Evolutionary conservation across 257 asterid genomes (phyloP).

Genomic region (Craterostigma plantagineum): DNA sequence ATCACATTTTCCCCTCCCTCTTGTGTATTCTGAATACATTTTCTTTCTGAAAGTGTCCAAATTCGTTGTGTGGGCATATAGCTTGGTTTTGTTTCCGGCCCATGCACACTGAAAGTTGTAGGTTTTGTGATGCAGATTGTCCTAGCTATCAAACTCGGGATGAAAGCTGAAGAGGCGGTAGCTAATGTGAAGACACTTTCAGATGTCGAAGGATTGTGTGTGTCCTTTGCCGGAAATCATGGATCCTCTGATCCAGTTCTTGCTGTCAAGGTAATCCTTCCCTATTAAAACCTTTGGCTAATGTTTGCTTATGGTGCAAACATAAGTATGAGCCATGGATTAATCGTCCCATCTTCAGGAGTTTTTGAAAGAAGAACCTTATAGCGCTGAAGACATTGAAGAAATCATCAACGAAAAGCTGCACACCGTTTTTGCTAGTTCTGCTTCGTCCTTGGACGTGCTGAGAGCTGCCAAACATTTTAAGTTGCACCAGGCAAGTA

Average conservation of each 20-base stretch:
- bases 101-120: too few species aligned
- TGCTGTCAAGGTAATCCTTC: conserved; percentile 59
- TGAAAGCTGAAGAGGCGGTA: conserved; percentile 61
- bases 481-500: conserved; percentile 87
- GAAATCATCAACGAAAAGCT: conserved; percentile 38
- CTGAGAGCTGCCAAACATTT: conserved; percentile 59
- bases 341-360: conserved; percentile 25
- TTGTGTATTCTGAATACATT: too few species aligned
- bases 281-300: background rate
- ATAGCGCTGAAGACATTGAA: conserved; percentile 57
- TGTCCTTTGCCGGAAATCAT: conserved; percentile 43
- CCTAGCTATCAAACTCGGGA: conserved; percentile 68
- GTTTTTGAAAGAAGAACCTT: conserved; percentile 58
- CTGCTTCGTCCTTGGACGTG: conserved; percentile 81
- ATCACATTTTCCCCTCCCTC: too few species aligned
- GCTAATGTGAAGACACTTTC: conserved; percentile 63
- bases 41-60: too few species aligned
- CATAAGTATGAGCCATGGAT: background rate
- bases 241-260: conserved; percentile 77
- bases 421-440: conserved; percentile 38
- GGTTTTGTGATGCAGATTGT: conserved; percentile 32
- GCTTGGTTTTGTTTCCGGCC: too few species aligned
- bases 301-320: too few species aligned
- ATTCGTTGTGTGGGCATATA: too few species aligned
- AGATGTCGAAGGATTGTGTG: conserved; percentile 75